Conservation (phyloP, 2,329 filamentous ascomycete species). For the Cladophialophora psammophila region DNA sequence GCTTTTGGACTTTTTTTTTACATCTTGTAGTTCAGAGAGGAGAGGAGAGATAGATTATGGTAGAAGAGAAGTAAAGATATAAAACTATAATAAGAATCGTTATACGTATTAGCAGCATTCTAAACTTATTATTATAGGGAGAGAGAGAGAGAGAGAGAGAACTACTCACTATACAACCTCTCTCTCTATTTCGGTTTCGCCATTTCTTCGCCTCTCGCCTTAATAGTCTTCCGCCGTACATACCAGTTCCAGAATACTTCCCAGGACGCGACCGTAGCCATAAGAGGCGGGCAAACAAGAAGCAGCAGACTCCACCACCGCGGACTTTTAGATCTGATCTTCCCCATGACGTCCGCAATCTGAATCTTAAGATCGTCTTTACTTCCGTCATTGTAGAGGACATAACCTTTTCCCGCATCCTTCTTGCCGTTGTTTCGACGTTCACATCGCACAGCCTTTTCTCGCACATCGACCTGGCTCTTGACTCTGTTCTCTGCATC, state of each 20-base stretch:
- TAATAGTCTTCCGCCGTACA: slow-evolving; percentile 67
- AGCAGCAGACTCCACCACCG: slow-evolving; percentile 83
- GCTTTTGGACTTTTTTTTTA: neutral
- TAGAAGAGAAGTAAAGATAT: no score
- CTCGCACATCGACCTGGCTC: slow-evolving; percentile 84
- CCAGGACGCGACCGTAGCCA: slow-evolving; percentile 71
- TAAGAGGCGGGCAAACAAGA: slow-evolving; percentile 75
- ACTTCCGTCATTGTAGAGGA: slow-evolving; percentile 89
- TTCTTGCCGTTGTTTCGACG: slow-evolving; percentile 63
- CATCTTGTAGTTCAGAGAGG: neutral
- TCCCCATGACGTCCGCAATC: slow-evolving; percentile 70
- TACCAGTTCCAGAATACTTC: slow-evolving; percentile 73
- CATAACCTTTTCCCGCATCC: slow-evolving; percentile 67
- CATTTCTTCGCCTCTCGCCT: slow-evolving; percentile 40
- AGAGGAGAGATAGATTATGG: neutral
- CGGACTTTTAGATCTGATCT: slow-evolving; percentile 70
- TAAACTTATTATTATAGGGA: no score
- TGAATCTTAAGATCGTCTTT: slow-evolving; percentile 72
- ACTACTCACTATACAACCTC: neutral
- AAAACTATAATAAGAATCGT: no score
- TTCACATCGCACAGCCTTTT: slow-evolving; percentile 80
- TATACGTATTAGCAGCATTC: no score
- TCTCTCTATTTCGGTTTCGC: slow-evolving; percentile 60
- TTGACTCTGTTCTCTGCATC: slow-evolving; percentile 86
- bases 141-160: no score